phyloP scores from a whole-genome alignment of 2,329 filamentous ascomycete species.

The Pseudogymnoascus sp. region DNA sequence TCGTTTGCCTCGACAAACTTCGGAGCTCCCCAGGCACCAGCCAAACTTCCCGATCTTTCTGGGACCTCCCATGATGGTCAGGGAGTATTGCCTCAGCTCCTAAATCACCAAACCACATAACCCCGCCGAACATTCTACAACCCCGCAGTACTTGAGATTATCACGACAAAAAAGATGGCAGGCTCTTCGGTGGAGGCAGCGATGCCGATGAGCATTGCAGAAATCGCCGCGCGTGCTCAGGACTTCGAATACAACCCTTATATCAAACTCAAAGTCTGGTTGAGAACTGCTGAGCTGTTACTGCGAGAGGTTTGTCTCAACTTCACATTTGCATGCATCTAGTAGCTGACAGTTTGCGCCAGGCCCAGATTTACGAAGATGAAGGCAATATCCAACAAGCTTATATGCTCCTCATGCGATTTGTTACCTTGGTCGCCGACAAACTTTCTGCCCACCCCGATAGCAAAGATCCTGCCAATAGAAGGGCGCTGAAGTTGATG shows the following conservation, averaged over 20 bases:
- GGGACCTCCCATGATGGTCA: constrained; percentile 4
- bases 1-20: neutral
- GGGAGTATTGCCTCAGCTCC: neutral
- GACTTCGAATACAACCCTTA: constrained; percentile 74
- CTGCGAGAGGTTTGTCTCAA: constrained; percentile 53
- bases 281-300: constrained; percentile 71
- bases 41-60: neutral
- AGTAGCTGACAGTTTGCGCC: constrained; percentile 18
- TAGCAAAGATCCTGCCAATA: constrained; percentile 55
- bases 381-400: constrained; percentile 84
- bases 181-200: constrained; percentile 20
- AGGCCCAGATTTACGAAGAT: constrained; percentile 78
- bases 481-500: constrained; percentile 45
- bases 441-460: constrained; percentile 71
- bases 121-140: neutral
- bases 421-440: constrained; percentile 75
- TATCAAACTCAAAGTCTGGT: constrained; percentile 74
- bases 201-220: constrained; percentile 63
- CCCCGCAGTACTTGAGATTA: neutral
- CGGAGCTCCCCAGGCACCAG: constrained; percentile 4
- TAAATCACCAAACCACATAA: neutral
- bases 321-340: neutral
- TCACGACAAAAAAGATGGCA: constrained; percentile 21
- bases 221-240: constrained; percentile 68
- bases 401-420: constrained; percentile 85